Evolutionary conservation across 2,329 filamentous ascomycete genomes (phyloP), one percentile per base, ranked within the genome.

Genomic region (Neoascochyta sp.): DNA sequence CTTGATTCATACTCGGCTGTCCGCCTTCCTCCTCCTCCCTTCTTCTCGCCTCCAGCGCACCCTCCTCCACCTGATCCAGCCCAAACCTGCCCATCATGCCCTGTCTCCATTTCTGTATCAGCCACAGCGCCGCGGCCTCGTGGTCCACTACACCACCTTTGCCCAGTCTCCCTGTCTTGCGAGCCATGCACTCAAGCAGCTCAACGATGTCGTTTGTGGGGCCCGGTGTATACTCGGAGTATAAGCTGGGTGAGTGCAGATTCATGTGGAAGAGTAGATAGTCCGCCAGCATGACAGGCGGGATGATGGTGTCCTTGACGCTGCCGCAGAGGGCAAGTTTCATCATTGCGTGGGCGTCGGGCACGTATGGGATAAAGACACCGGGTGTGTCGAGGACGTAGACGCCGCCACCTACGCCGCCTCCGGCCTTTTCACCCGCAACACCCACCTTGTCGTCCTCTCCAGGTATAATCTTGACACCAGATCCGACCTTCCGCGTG

Each of bases 381-480:
- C 92, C 92, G 0, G 92, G 92, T 0, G 90, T 95, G 64, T 98
- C 92, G 26, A 94, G 69, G 23, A 96, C 67, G 59, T 92, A 95
- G 4, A 95, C 81, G 23, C 81, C 82, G 4, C 66, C 68, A 7
- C 66, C 57, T 0, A 62, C 53, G 2, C 54, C 57, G 8, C 30
- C 33, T n/a, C 41, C 39, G 16, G 24, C 34, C 22, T 39, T 35
- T 4, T 25, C 30, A 9, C 21, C 39, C 10, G 44, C 49, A 12
- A 44, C 45, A 7, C 38, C 36, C 12, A 43, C 52, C 12, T 65
- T 41, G 65, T 73, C 66, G 50, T 62, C 69, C 21, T 80, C 77
- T 8, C 45, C 47, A 1, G 54, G 48, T 18, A 82, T 71, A 43
- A 98, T 83, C 52, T 92, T 90, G 16, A 98, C 88, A 0, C 84